phyloP scores from a whole-genome alignment of 352 stramenopile species.

The Elongisporangium anandrum region DNA sequence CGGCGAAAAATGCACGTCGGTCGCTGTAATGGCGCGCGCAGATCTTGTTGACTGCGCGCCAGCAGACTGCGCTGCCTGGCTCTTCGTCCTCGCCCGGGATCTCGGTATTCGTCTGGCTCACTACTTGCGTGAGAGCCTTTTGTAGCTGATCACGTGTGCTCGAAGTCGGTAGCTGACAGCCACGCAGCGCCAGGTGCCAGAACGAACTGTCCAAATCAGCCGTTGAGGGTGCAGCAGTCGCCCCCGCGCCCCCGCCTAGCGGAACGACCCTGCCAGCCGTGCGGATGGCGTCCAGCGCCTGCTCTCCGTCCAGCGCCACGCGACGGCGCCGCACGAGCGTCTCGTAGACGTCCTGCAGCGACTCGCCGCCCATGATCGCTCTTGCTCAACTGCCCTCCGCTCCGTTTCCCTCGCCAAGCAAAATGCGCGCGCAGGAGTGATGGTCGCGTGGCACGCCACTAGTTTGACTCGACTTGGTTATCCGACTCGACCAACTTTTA shows the following conservation, averaged over 20 bases:
- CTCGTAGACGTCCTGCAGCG: constrained; percentile 18
- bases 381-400: neutral
- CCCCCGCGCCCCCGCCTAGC: constrained; percentile 28
- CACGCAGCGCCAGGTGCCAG: constrained; percentile 26
- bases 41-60: constrained; percentile 18
- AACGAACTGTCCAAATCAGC: constrained; percentile 9
- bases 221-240: constrained; percentile 7
- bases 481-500: too few species aligned
- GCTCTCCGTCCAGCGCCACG: constrained; percentile 24
- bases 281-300: constrained; percentile 32
- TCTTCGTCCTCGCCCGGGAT: constrained; percentile 2
- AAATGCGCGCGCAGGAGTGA: neutral
- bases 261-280: constrained; percentile 47
- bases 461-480: neutral
- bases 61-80: constrained; percentile 6
- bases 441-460: neutral
- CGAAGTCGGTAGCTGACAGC: constrained; percentile 27
- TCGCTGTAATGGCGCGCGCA: constrained; percentile 30
- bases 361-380: neutral
- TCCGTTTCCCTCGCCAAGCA: neutral
- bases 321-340: constrained; percentile 34
- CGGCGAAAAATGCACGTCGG: constrained; percentile 42
- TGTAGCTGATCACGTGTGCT: constrained; percentile 15
- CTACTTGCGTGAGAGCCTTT: constrained; percentile 17
- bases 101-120: neutral